Base-by-base conservation (phyloP, 768 basidiomycete genomes). In the Tricholoma sp. region DNA sequence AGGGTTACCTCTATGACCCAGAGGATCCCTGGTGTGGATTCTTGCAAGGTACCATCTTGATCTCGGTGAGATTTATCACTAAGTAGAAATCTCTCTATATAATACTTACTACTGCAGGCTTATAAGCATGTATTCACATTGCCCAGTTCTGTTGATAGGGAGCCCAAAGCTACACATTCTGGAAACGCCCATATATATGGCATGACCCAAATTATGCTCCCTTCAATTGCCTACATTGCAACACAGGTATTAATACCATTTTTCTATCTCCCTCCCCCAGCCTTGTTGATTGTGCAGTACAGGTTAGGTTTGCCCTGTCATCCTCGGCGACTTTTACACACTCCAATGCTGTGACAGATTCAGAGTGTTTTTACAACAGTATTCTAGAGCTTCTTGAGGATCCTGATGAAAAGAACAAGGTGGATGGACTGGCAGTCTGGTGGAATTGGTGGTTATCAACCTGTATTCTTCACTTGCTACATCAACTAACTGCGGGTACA, bases 41-140 rank as follows among this genome's bases (percentile, higher is more conserved):
- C 7, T n/a, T 41, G 2, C 6, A n/a, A 3, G n/a, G 39, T 18
- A 7, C n/a, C 39, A 41, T 41, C 16, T 14, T 41, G 3, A 7
- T 41, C 16, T n/a, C 16, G 3, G 39, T 41, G n/a, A 18, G 39
- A n/a, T 4, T 41, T 1, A 16, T 41, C 5, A 18, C 24, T 27
- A 27, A 27, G 3, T 27, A n/a, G 24, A 27, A 5, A 27, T 27
- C 5, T 27, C 24, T 27, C n/a, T n/a, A n/a, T n/a, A n/a, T n/a
- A n/a, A 27, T 27, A 27, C 2, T 27, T 5, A 27, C 24, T 5
- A n/a, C 24, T 27, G 24, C 24, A 27, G 24, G 19, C 21, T 45
- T 59, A 35, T 39, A 59, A 59, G 22, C 47, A 56, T n/a, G 31
- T 56, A 2, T 56, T 58, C 19, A 58, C 49, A 5, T 59, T 54